Evolutionary conservation across 306 rosid species (phyloP), one percentile per base, ranked within the genome.

Genomic region (Mimosa bimucronata): DNA sequence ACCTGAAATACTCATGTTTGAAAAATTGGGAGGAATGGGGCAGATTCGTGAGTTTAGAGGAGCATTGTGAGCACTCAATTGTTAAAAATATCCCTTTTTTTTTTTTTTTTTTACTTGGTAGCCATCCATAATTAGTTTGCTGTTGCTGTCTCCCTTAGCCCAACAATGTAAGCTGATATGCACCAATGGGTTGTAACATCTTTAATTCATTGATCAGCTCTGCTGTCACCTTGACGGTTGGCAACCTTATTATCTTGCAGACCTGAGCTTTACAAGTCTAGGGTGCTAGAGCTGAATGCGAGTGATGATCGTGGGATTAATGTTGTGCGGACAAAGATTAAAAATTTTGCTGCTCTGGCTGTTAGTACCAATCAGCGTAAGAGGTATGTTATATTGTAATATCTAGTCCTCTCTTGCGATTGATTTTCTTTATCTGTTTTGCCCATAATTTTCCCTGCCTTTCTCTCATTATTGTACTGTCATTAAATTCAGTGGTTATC

Each of bases 221-320:
- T 73, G 30, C 55, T 42, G 29, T 74, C 42, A 31, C 44, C 64
- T 38, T 62, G 66, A 78, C 52, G 62, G 41, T 55, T 8, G 66
- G 52, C 38, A 4, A 79, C 18, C 30, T 37, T 7, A 29, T 16
- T 75, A 16, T 61, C 28, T 82, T 82, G 61, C 81, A 91, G 98
- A 75, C 96, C 99, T 62, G 98, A 91, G 79, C 94, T 93, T 11
- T 93, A 95, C 84, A 88, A 88, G 86, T 89, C 94, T 65, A 91
- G 99, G 89, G 98, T 93, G 73, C 81, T 90, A 86, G 98, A 95
- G 89, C 86, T 95, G 44, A 95, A 95, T 93, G 99, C 99, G 23
- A 95, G 99, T 86, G 99, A 91, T 86, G 99, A 95, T 71, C 95
- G 96, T 57, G 99, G 97, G 52, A 95, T 95, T 77, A 93, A 93